Evolutionary conservation across 176 grass and related monocot species (phyloP), one percentile per base, ranked within the genome.

Genomic region (Bromus sterilis): DNA sequence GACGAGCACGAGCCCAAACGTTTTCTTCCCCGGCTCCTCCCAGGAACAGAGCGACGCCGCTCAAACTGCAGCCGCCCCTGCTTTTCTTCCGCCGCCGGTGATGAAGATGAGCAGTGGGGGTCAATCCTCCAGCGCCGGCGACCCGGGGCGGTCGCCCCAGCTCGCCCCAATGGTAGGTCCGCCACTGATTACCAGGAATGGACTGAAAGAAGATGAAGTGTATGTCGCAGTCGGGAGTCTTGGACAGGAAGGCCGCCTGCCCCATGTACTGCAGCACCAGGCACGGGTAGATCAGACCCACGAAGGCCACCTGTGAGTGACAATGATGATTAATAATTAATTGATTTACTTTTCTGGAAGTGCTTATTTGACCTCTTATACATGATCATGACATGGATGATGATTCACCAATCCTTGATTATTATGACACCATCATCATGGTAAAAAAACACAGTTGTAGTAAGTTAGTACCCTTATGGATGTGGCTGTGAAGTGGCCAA

Each of bases 181-280:
- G n/a, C n/a, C n/a, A n/a, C n/a, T n/a, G n/a, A 57, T 48, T 84
- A 94, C 89, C 62, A 16, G 92, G 92, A 9, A 94, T 84, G 36
- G 86, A 88, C 68, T 84, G 30, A 68, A 88, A 88, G 60, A 88
- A 88, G 48, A 88, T 35, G 86, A 84, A 88, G 60, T 79, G 67
- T 46, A 84, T 88, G 59, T 88, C 21, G 60, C 86, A 84, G 76
- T 84, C 6, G 37, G 86, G 81, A 3, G 80, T 75, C 62, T 87
- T 89, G 32, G 89, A 94, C 53, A 94, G 86, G 85, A 89, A 94
- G 26, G 92, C 86, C 26, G 89, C 92, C 81, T 94, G 89, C n/a
- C 92, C 92, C 92, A 94, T 94, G 79, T 94, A 91, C 37, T 91
- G 89, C 60, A 94, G 69, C 78, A 91, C 80, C 39, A 94, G 37